Conservation (phyloP, 2,329 filamentous ascomycete genomes). For the Dactylonectria macrodidyma region DNA sequence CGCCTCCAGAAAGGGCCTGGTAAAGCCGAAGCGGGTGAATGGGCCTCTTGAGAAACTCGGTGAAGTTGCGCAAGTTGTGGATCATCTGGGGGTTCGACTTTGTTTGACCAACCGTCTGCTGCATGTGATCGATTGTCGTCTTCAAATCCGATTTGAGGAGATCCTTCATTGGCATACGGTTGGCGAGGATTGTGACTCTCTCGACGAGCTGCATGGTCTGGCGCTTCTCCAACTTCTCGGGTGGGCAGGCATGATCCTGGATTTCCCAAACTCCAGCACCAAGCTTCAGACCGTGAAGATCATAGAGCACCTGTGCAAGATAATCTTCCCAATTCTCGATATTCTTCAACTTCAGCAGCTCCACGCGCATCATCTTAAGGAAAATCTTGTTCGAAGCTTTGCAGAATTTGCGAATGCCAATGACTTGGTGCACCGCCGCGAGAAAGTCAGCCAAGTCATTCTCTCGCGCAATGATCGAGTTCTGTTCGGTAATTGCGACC, state of each 20-base stretch:
- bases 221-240: constrained; percentile 83
- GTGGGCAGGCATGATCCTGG: constrained; percentile 84
- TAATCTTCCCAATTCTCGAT: constrained; percentile 90
- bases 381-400: constrained; percentile 89
- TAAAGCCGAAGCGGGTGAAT: constrained; percentile 87
- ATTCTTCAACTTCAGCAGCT: constrained; percentile 82
- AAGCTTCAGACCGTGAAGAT: constrained; percentile 86
- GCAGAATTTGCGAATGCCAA: constrained; percentile 89
- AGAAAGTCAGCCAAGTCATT: constrained; percentile 86
- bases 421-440: constrained; percentile 84
- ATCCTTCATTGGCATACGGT: constrained; percentile 90
- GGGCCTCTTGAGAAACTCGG: constrained; percentile 84
- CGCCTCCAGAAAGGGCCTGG: constrained; percentile 83
- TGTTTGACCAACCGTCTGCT: constrained; percentile 84
- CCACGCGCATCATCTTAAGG: constrained; percentile 88
- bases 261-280: constrained; percentile 76
- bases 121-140: constrained; percentile 91
- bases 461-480: constrained; percentile 75
- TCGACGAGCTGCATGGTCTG: constrained; percentile 88
- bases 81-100: constrained; percentile 85
- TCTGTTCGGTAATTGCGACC: constrained; percentile 79
- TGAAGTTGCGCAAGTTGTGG: constrained; percentile 90
- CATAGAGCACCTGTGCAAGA: constrained; percentile 86
- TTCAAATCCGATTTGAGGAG: constrained; percentile 93
- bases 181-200: constrained; percentile 85